phyloP scores from a whole-genome alignment of 768 basidiomycete genomes.

The Pleurotus pulmonarius region DNA sequence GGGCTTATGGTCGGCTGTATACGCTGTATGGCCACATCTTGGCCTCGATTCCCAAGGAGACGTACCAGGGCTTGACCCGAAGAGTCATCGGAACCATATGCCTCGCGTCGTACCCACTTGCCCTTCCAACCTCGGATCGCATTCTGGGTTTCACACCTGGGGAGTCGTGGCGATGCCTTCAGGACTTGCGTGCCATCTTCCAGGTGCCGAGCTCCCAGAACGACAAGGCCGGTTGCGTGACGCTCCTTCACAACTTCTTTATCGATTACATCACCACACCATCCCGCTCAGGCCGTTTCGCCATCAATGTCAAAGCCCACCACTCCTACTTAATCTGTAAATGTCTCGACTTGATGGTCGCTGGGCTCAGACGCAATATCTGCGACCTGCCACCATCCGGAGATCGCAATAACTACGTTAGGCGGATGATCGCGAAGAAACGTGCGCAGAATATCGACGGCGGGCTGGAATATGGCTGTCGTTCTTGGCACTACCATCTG shows the following conservation, averaged over 20 bases:
- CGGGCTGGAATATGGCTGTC: slow-evolving; percentile 12
- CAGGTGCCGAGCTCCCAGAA: not conserved
- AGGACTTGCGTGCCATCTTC: slow-evolving; percentile 2
- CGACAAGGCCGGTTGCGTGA: not conserved
- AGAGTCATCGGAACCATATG: slow-evolving; percentile 9
- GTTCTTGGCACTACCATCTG: slow-evolving; percentile 13
- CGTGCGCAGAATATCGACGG: not conserved
- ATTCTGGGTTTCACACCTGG: not conserved
- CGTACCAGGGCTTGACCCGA: not conserved
- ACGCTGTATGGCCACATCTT: slow-evolving; percentile 12
- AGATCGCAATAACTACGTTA: not conserved
- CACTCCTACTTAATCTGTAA: slow-evolving; percentile 5
- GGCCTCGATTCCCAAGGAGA: not conserved
- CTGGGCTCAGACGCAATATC: slow-evolving; percentile 7
- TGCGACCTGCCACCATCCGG: not conserved
- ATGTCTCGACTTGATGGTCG: slow-evolving; percentile 9
- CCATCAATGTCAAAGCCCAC: slow-evolving; percentile 4
- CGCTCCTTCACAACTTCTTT: not conserved
- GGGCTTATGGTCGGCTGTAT: slow-evolving; percentile 7
- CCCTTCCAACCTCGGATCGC: not conserved
- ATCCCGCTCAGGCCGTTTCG: not conserved
- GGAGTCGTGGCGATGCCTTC: not conserved
- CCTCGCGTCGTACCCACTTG: not conserved
- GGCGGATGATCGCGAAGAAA: not conserved
- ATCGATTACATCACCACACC: not conserved